Evolutionary conservation across 1,139 yeast genomes (phyloP), one percentile per base, ranked within the genome.

Genomic region (Hyphopichia fennica): DNA sequence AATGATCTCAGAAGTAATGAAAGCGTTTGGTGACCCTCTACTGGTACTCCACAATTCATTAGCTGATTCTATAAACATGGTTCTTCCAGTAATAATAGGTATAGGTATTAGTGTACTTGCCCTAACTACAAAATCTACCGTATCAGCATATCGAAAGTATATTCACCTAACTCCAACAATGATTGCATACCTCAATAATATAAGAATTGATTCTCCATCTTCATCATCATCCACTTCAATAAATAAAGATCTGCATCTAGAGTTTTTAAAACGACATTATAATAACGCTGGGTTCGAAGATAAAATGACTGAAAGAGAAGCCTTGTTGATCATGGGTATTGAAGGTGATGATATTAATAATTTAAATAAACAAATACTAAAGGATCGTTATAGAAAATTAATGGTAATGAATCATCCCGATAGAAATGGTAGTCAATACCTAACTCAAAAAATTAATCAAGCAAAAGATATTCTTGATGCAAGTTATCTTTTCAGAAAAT

Each of bases 371-470:
- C 64, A 66, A 29, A 53, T 74, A 47, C 65, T 87, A 36, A 73
- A 76, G 44, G 68, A 70, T 42, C 66, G 80, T 47, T 89, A 87
- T 58, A 67, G 93, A 42, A 67, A 66, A 41, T 69, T 83, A 51
- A 85, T 87, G 86, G 67, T 84, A 41, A 54, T 69, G 41, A 87
- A 73, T 53, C 96, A 87, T 57, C 95, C 96, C 0, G 96, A 87
- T 58, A 76, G 74, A 49, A 83, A 86, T 5, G 96, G 96, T 0
- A 82, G 89, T 49, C 75, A 78, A 40, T 86, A 81, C 53, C 49
- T 87, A 38, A 82, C 88, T 2, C 81, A 82, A 71, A 84, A 87
- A 57, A 81, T 87, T 45, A 87, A 87, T 58, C 84, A 82, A 57
- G 95, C 95, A 1, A 81, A 79, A 49, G 88, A 82, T 36, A 60